Percentiles rank a stretch among this genome's conserved stretches.
Conservation (phyloP, 129 eudicot genomes). For the Chrysanthemum lavandulifolium region DNA sequence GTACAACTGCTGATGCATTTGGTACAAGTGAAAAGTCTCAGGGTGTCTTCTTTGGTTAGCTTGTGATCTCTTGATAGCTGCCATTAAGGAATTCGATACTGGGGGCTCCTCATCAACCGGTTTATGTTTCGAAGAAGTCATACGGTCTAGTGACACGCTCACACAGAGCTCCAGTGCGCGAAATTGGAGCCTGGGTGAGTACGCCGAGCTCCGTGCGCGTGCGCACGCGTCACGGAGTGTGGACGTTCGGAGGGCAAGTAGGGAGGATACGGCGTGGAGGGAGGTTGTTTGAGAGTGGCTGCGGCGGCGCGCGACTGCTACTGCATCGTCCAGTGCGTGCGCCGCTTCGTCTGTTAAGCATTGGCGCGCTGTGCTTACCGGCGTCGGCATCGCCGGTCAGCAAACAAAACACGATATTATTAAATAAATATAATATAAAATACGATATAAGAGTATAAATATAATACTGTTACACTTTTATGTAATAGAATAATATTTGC, state of each 20-base stretch:
- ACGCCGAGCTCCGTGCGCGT: slow-evolving; percentile 53
- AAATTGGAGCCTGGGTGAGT: slow-evolving; percentile 55
- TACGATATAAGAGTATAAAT: neutral
- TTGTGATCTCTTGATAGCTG: slow-evolving; percentile 67
- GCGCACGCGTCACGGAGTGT: slow-evolving; percentile 54
- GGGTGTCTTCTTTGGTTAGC: slow-evolving; percentile 67
- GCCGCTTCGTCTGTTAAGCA: slow-evolving; percentile 62
- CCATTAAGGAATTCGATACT: slow-evolving; percentile 66
- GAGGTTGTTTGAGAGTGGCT: slow-evolving; percentile 69
- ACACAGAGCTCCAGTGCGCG: slow-evolving; percentile 64
- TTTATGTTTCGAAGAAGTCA: slow-evolving; percentile 45
- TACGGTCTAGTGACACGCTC: slow-evolving; percentile 60
- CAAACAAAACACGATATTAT: slow-evolving; percentile 11
- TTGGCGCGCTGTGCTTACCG: slow-evolving; percentile 64
- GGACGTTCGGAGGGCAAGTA: slow-evolving; percentile 42
- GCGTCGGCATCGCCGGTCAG: slow-evolving; percentile 73
- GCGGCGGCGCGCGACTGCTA: slow-evolving; percentile 56
- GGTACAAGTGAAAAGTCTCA: slow-evolving; percentile 53
- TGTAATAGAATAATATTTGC: too few species aligned
- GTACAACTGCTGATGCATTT: slow-evolving; percentile 35
- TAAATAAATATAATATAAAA: neutral
- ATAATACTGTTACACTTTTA: neutral
- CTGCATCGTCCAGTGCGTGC: slow-evolving; percentile 62
- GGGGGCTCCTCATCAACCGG: slow-evolving; percentile 45
- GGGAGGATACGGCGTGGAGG: slow-evolving; percentile 58